Evolutionary conservation across 1,139 yeast species (phyloP), one percentile per base, ranked within the genome.

Genomic region (Kodamaea sp.): DNA sequence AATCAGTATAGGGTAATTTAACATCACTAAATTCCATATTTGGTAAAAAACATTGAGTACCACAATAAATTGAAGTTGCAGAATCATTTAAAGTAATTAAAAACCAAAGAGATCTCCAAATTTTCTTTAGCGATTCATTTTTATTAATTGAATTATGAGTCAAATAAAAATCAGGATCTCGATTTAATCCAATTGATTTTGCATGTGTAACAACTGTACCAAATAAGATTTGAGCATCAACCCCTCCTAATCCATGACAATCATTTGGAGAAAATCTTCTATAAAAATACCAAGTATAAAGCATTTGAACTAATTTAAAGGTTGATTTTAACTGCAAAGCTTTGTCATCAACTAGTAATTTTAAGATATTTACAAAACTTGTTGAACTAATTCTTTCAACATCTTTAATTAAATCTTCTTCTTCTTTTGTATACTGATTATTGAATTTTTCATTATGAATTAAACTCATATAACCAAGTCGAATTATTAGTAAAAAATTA

Each of bases 201-300:
- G 77, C 74, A 45, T 70, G 76, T 25, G 60, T 57, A 12, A 69
- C 53, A 9, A 65, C 62, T 2, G 61, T 55, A 0, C 75, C 74
- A 39, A 70, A 59, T 25, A 69, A 54, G 8, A 67, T 55, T 37
- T 67, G 70, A 8, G 70, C 60, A 45, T 70, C 75, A 0, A 70
- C 61, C 5, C 72, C 70, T 30, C 74, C 66, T 23, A 71, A 54
- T 1, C 77, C 77, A 45, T 64, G 70, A 43, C 71, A 60, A 48
- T 71, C 75, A 45, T 65, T 65, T 2, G 76, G 75, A 6, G 66
- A 61, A 7, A 69, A 65, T 36, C 57, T 60, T 28, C 70, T 52
- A 48, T 67, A 70, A 41, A 65, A 68, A 41, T 65, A 57, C 24
- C 62, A 44, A 29, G 71, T 53, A 4, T 65, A 49, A 82, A 81